Evolutionary conservation across 257 asterid genomes (phyloP).

Genomic region (Capsicum rhomboideum): DNA sequence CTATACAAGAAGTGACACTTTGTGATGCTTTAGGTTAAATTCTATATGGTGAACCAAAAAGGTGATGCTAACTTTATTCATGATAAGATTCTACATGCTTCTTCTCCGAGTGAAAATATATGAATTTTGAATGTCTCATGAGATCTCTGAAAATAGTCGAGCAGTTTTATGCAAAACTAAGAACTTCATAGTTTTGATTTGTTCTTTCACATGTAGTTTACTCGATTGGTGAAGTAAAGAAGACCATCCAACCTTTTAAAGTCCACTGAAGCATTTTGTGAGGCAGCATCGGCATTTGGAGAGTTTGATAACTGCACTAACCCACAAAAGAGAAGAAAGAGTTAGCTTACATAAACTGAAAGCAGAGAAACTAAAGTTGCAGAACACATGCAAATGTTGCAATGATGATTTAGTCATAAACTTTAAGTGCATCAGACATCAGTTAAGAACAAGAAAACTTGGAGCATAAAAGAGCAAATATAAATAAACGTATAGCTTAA

Average conservation of each 20-base stretch:
- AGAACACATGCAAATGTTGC: not conserved
- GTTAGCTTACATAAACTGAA: slow-evolving; percentile 2
- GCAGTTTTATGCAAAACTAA: not conserved
- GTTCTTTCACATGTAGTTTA: not conserved
- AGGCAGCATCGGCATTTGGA: slow-evolving; percentile 1
- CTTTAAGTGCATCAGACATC: not conserved
- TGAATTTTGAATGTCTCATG: not conserved
- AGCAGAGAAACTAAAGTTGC: not conserved
- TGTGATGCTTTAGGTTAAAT: not conserved
- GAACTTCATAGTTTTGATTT: not conserved
- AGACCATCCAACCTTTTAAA: slow-evolving; percentile 25
- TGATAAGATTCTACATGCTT: not conserved
- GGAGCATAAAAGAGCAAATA: not conserved
- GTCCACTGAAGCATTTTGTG: slow-evolving; percentile 15
- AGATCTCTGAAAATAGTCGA: not conserved
- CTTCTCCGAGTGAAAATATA: not conserved
- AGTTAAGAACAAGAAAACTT: not conserved
- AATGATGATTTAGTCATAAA: not conserved
- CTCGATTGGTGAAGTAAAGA: not conserved
- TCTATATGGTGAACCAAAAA: not conserved
- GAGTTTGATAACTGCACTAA: slow-evolving; percentile 20
- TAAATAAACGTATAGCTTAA: not conserved
- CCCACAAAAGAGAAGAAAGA: not conserved
- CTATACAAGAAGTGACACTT: not conserved
- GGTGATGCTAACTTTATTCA: not conserved